Evolutionary conservation across 129 eudicot genomes (phyloP).

Genomic region (Saussurea involucrata): DNA sequence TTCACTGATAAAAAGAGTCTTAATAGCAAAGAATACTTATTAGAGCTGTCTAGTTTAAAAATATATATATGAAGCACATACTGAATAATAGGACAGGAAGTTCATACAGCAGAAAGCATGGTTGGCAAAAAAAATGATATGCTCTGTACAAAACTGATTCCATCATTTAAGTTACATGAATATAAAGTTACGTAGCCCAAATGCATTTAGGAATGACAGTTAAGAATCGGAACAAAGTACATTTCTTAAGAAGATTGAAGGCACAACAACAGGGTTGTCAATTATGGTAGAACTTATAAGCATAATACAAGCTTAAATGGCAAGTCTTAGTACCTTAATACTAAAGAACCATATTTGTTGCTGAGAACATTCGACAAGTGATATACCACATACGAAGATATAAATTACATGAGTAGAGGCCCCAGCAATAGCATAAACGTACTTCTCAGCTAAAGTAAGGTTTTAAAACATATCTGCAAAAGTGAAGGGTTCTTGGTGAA

Average conservation of each 20-base stretch:
- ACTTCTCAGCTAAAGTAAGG: background rate
- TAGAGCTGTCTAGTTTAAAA: background rate
- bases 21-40: background rate
- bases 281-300: background rate
- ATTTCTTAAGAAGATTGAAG: background rate
- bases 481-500: background rate
- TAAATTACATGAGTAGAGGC: background rate
- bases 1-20: background rate
- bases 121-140: background rate
- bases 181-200: background rate
- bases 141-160: background rate
- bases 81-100: background rate
- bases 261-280: background rate
- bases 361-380: background rate
- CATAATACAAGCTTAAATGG: background rate
- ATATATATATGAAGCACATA: background rate
- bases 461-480: background rate
- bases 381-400: background rate
- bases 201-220: background rate
- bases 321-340: background rate
- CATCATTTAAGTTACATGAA: background rate
- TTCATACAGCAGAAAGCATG: background rate
- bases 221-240: background rate
- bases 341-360: background rate
- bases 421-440: background rate